Evolutionary conservation across 2,329 filamentous ascomycete genomes (phyloP).

Genomic region (Pyrenophora tritici-repentis): DNA sequence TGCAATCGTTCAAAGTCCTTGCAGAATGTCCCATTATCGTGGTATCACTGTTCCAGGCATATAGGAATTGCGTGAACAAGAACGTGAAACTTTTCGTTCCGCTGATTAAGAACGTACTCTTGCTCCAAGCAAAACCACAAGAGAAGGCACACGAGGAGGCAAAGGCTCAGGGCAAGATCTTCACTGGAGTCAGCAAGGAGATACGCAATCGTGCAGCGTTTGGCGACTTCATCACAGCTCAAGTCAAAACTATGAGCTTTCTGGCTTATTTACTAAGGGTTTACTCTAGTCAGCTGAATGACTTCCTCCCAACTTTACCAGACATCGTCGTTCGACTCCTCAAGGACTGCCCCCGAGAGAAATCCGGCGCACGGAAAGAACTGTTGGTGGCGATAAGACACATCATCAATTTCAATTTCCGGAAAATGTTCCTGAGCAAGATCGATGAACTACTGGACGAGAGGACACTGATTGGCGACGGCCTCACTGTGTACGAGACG

Average conservation of each 20-base stretch:
- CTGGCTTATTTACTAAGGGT: slow-evolving; percentile 88
- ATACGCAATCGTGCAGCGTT: slow-evolving; percentile 95
- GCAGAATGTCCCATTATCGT: slow-evolving; percentile 99
- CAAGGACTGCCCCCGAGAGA: slow-evolving; percentile 92
- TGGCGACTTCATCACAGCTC: slow-evolving; percentile 95
- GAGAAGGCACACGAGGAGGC: slow-evolving; percentile 89
- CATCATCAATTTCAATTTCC: slow-evolving; percentile 98
- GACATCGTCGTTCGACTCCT: slow-evolving; percentile 88
- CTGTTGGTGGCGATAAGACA: slow-evolving; percentile 94
- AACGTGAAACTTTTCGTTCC: slow-evolving; percentile 94
- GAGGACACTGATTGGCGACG: slow-evolving; percentile 91
- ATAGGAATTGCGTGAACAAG: slow-evolving; percentile 74
- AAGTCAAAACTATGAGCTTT: slow-evolving; percentile 99
- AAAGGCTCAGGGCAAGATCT: slow-evolving; percentile 75
- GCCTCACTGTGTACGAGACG: slow-evolving; percentile 93
- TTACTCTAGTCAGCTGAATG: slow-evolving; percentile 82
- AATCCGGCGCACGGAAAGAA: slow-evolving; percentile 91
- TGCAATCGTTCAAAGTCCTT: slow-evolving; percentile 98
- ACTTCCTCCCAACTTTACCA: slow-evolving; percentile 85
- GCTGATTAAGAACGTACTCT: slow-evolving; percentile 86
- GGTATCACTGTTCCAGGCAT: slow-evolving; percentile 95
- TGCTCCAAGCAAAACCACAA: slow-evolving; percentile 89
- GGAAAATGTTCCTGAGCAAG: slow-evolving; percentile 90
- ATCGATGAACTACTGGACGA: slow-evolving; percentile 96
- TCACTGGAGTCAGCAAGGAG: slow-evolving; percentile 88